phyloP scores from a whole-genome alignment of 1,284 basidiomycete genomes.

The Ceratobasidium sp. region DNA sequence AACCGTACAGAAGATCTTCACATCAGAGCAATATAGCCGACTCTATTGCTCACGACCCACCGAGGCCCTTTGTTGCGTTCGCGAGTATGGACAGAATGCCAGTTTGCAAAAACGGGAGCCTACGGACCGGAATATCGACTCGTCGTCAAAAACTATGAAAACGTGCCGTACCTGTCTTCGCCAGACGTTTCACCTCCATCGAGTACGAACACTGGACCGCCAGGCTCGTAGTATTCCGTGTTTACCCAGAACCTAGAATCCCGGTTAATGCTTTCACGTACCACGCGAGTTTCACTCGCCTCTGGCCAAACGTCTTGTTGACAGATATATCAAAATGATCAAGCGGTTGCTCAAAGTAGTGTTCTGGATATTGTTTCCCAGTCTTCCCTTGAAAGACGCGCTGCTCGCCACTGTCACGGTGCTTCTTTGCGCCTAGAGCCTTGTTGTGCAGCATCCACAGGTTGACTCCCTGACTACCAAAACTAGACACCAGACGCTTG shows the following conservation, averaged over 20 bases:
- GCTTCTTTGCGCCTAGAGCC: conserved; percentile 11
- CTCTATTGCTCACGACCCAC: conserved; percentile 63
- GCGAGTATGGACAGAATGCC: conserved; percentile 58
- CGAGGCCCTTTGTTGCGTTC: conserved; percentile 77
- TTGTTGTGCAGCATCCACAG: conserved; percentile 41
- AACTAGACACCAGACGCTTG: conserved; percentile 25
- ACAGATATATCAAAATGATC: conserved; percentile 70
- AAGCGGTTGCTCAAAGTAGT: conserved; percentile 82
- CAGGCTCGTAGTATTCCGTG: conserved; percentile 76
- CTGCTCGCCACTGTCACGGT: conserved; percentile 6
- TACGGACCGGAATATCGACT: conserved; percentile 52
- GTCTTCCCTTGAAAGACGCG: conserved; percentile 9
- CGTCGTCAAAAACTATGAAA: background rate
- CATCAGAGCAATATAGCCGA: conserved; percentile 52
- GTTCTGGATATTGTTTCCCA: conserved; percentile 48
- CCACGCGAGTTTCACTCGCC: conserved; percentile 48
- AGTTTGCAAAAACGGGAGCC: conserved; percentile 54
- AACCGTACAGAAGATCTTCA: conserved; percentile 2
- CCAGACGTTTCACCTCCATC: conserved; percentile 87
- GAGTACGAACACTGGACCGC: conserved; percentile 79
- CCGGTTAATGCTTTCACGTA: background rate
- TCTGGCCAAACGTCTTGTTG: conserved; percentile 67
- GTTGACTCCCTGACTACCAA: conserved; percentile 45
- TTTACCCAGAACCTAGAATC: conserved; percentile 77
- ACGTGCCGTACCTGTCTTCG: conserved; percentile 63